Evolutionary conservation across 208 protist genomes (phyloP).

Genomic region (Porcisia deanei): DNA sequence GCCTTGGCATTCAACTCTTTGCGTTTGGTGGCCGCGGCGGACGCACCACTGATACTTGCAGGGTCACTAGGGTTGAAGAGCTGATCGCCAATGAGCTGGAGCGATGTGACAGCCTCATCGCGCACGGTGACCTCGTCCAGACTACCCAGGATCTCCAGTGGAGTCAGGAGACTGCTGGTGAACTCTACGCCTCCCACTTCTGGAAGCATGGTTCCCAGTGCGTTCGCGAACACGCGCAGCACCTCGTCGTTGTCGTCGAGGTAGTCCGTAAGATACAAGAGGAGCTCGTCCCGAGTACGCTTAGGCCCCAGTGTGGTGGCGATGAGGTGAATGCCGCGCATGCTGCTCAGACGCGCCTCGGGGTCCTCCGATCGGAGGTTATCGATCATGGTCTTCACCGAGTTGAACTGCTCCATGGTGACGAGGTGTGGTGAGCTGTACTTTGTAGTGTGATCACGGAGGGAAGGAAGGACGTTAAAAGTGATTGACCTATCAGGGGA

Average conservation of each 20-base stretch:
- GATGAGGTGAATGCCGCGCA: constrained; percentile 97
- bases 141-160: constrained; percentile 95
- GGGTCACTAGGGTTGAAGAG: constrained; percentile 56
- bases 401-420: constrained; percentile 91
- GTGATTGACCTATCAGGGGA: background rate
- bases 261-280: constrained; percentile 97
- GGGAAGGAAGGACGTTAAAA: background rate
- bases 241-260: constrained; percentile 99
- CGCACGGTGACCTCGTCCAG: constrained; percentile 98
- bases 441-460: constrained; percentile 7
- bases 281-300: constrained; percentile 95
- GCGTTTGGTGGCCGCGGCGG: constrained; percentile 6
- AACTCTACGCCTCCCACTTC: constrained; percentile 95
- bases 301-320: constrained; percentile 95
- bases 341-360: constrained; percentile 95
- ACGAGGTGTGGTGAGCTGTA: constrained; percentile 5
- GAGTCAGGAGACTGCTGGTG: constrained; percentile 88
- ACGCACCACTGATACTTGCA: constrained; percentile 6
- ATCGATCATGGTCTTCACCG: constrained; percentile 96
- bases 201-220: constrained; percentile 97
- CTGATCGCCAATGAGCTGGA: constrained; percentile 67
- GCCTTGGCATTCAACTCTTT: constrained; percentile 38
- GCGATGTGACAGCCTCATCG: constrained; percentile 93
- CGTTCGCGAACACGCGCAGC: constrained; percentile 96
- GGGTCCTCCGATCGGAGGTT: constrained; percentile 97